phyloP scores from a whole-genome alignment of 495 filamentous ascomycete genomes.

The Chaetomium tenue region DNA sequence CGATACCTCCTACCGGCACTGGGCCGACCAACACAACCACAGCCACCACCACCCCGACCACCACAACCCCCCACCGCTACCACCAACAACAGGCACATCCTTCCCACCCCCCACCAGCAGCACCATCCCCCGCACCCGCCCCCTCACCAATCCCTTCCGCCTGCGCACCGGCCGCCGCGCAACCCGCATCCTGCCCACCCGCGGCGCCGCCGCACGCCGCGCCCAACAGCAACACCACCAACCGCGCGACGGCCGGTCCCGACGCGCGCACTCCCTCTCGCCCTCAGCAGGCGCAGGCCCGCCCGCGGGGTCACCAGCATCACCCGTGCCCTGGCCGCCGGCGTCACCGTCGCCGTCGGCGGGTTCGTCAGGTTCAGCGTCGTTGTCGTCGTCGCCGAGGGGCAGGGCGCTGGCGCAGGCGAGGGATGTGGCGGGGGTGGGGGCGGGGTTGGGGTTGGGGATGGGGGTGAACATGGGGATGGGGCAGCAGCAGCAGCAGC shows the following conservation, averaged over 20 bases:
- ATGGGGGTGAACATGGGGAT: neutral
- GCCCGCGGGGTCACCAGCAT: neutral
- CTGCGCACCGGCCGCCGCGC: neutral
- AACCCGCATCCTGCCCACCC: neutral
- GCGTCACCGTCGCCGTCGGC: neutral
- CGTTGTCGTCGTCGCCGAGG: neutral
- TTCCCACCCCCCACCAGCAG: too few species aligned
- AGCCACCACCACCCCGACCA: neutral
- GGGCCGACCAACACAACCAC: neutral
- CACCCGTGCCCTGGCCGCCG: neutral
- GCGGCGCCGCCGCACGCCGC: neutral
- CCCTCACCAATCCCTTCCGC: too few species aligned
- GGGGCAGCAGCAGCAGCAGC: neutral
- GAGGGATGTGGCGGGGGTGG: neutral
- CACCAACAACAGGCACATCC: neutral
- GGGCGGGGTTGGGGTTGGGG: neutral
- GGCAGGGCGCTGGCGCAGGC: neutral
- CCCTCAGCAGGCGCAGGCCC: neutral
- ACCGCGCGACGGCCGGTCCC: neutral
- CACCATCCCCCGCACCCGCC: too few species aligned
- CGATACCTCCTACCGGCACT: slow-evolving; percentile 39
- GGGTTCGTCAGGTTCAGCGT: too few species aligned
- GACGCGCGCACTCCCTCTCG: slow-evolving; percentile 2
- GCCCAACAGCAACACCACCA: neutral
- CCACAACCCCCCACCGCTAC: neutral